phyloP scores from a whole-genome alignment of 208 protist species.

The Wallacemonas collosoma region DNA sequence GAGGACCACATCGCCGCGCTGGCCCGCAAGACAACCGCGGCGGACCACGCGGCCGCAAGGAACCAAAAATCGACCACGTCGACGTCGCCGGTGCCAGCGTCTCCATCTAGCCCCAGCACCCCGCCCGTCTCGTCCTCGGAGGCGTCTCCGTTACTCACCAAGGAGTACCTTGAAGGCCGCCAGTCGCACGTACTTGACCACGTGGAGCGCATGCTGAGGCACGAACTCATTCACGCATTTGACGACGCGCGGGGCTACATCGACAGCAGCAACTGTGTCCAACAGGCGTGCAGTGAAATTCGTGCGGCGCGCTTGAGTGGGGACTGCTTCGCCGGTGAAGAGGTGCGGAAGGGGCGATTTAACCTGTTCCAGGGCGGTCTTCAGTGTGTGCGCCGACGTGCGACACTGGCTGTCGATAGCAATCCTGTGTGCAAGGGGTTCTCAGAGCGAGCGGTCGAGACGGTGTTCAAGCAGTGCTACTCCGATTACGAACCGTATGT shows the following conservation, averaged over 20 bases:
- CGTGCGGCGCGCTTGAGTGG: slow-evolving; percentile 93
- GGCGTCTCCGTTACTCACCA: not conserved
- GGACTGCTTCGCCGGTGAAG: slow-evolving; percentile 84
- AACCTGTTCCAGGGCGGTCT: slow-evolving; percentile 63
- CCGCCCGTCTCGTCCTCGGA: no score
- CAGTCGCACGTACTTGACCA: slow-evolving; percentile 32
- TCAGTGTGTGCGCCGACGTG: slow-evolving; percentile 89
- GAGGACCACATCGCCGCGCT: slow-evolving; percentile 48
- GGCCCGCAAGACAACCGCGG: not conserved
- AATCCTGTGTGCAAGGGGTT: slow-evolving; percentile 89
- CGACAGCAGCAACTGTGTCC: slow-evolving; percentile 87
- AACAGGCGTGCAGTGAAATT: slow-evolving; percentile 95
- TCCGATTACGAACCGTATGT: slow-evolving; percentile 90
- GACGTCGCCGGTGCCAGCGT: not conserved
- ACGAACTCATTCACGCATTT: slow-evolving; percentile 95
- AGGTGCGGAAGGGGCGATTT: slow-evolving; percentile 73
- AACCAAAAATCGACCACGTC: slow-evolving; percentile 8
- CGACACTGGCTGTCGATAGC: slow-evolving; percentile 80
- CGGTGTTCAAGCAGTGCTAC: slow-evolving; percentile 78
- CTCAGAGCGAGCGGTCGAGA: slow-evolving; percentile 81
- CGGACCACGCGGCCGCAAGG: slow-evolving; percentile 3
- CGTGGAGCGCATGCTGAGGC: slow-evolving; percentile 83
- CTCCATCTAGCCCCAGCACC: no score
- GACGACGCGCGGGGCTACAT: slow-evolving; percentile 91
- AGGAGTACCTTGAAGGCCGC: slow-evolving; percentile 23